Evolutionary conservation across 2,329 filamentous ascomycete genomes (phyloP).

Genomic region (Talaromyces albobiverticillius): DNA sequence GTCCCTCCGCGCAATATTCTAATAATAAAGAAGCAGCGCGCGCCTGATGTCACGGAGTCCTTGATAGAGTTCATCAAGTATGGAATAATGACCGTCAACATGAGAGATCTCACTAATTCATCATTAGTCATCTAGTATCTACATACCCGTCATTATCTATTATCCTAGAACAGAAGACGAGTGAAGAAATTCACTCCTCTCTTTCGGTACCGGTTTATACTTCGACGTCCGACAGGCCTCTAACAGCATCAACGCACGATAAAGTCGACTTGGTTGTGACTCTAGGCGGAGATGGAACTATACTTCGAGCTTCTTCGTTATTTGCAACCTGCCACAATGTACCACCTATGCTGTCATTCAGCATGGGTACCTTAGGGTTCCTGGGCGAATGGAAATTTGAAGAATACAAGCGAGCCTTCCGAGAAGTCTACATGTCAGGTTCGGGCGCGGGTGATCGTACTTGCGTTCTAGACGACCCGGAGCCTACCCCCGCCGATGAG

Average conservation of each 20-base stretch:
- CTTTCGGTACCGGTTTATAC: constrained; percentile 73
- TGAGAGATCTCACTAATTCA: constrained; percentile 32
- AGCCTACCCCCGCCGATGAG: constrained; percentile 27
- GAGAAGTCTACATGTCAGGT: constrained; percentile 86
- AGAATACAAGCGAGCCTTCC: constrained; percentile 87
- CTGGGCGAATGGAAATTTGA: constrained; percentile 94
- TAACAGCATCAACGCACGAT: constrained; percentile 57
- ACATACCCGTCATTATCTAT: constrained; percentile 80
- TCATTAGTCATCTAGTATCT: constrained; percentile 66
- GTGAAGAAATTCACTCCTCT: constrained; percentile 65
- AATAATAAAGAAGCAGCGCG: constrained; percentile 64
- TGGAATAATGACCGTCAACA: constrained; percentile 5
- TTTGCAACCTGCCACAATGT: constrained; percentile 80
- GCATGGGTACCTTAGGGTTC: constrained; percentile 94
- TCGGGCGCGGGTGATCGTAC: constrained; percentile 51
- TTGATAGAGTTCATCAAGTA: constrained; percentile 57
- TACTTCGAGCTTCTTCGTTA: constrained; percentile 78
- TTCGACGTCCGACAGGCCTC: constrained; percentile 30
- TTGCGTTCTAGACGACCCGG: constrained; percentile 42
- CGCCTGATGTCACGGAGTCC: constrained; percentile 53
- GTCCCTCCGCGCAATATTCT: constrained; percentile 66
- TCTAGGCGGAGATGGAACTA: constrained; percentile 89
- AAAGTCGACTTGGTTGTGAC: constrained; percentile 90
- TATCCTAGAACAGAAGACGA: constrained; percentile 76
- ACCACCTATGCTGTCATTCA: constrained; percentile 89